Conservation (phyloP, 495 filamentous ascomycete genomes). For the Sphaerosporella brunnea region DNA sequence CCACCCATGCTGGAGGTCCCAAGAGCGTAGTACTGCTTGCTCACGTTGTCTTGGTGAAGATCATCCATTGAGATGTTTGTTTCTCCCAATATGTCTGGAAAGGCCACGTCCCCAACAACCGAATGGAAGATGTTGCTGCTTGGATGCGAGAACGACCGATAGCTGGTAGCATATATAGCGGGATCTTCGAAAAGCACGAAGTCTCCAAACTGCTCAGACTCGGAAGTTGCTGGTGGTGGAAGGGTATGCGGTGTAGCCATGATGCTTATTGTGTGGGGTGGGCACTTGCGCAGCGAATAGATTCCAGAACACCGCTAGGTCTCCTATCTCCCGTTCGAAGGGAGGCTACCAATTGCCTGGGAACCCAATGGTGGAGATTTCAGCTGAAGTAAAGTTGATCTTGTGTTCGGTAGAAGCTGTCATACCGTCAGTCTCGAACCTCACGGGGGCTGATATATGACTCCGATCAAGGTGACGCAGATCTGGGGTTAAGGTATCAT, state of each 20-base stretch:
- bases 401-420: neutral
- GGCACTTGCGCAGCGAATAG: too few relatives aligned
- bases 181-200: slow-evolving; percentile 23
- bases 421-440: neutral
- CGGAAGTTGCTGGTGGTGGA: slow-evolving; percentile 10
- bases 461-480: neutral
- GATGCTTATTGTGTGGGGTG: neutral
- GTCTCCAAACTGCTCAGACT: slow-evolving; percentile 15
- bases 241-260: neutral
- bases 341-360: slow-evolving; percentile 1
- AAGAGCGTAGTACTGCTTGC: slow-evolving; percentile 21
- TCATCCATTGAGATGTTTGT: slow-evolving; percentile 12
- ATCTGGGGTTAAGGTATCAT: neutral
- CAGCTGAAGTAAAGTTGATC: slow-evolving; percentile 11
- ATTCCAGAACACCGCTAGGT: too few relatives aligned
- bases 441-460: neutral
- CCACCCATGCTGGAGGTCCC: neutral
- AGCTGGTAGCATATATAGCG: slow-evolving; percentile 14
- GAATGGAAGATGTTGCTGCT: slow-evolving; percentile 14
- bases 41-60: slow-evolving; percentile 8
- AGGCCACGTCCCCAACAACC: slow-evolving; percentile 15
- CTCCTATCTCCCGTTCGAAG: neutral
- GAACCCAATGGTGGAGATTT: slow-evolving; percentile 15
- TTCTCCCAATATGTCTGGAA: slow-evolving; percentile 15
- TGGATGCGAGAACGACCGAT: slow-evolving; percentile 14